Evolutionary conservation across 345 rosid species (phyloP).

Genomic region (Salix viminalis): DNA sequence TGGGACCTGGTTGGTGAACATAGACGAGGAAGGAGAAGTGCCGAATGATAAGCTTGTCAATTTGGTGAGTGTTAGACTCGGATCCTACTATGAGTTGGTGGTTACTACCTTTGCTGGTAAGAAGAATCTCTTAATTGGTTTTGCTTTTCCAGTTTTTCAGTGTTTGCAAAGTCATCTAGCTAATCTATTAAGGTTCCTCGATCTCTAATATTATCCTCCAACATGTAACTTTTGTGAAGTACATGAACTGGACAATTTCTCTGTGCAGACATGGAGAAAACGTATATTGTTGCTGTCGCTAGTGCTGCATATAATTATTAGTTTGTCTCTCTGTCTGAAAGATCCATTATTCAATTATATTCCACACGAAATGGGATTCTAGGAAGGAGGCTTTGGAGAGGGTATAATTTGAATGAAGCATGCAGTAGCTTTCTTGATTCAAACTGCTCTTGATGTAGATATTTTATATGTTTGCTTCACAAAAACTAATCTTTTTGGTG

Average conservation of each 20-base stretch:
- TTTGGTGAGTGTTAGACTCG: slow-evolving; percentile 45
- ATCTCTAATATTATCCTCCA: not conserved
- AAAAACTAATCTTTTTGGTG: not conserved
- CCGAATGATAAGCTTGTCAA: slow-evolving; percentile 42
- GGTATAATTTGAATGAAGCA: too few relatives aligned
- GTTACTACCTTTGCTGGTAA: slow-evolving; percentile 64
- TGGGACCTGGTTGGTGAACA: slow-evolving; percentile 32
- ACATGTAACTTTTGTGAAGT: not conserved
- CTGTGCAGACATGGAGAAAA: too few relatives aligned
- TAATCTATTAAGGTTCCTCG: not conserved
- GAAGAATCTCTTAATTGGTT: not conserved
- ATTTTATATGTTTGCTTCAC: too few relatives aligned
- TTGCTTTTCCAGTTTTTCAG: not conserved
- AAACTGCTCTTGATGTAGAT: too few relatives aligned
- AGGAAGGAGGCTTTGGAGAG: too few relatives aligned
- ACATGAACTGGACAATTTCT: not conserved
- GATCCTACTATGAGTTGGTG: slow-evolving; percentile 57
- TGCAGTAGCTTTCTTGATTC: too few relatives aligned
- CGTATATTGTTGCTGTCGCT: too few relatives aligned
- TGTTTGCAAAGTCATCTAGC: not conserved
- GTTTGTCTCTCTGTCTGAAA: too few relatives aligned
- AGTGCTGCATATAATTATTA: too few relatives aligned
- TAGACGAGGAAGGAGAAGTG: slow-evolving; percentile 44
- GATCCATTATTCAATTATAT: too few relatives aligned
- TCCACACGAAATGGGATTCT: too few relatives aligned